Base-by-base conservation (phyloP, 225 moss, liverwort and hornwort genomes). In the Straminergon stramineum region DNA sequence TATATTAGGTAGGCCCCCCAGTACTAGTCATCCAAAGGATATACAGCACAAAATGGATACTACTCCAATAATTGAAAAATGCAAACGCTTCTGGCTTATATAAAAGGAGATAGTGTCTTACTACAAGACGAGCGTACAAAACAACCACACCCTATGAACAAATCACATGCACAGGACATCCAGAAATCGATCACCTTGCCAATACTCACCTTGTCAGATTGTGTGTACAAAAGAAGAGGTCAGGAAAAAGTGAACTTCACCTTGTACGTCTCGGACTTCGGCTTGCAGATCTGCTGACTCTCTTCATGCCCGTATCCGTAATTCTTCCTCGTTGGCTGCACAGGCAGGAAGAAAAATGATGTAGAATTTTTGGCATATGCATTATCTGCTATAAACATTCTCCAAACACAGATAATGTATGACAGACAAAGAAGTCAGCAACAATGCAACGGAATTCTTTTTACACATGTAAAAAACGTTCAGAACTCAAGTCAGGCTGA, bases 261-360 rank as follows among this genome's bases (percentile, higher is more conserved):
- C 96, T 96, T 83, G 93, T 84, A 88, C 94, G 92, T 75, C 94
- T 95, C 85, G 98, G 98, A 82, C 98, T 99, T 79, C 92, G 95
- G 89, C 98, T 99, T 92, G 96, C 96, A 67, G 98, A 99, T 90
- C 97, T 94, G 88, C 97, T 97, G 77, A 92, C 94, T 90, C 94
- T 94, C 85, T 96, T 98, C 82, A 97, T 95, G 82, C 96, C 95
- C n/a, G 93, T 95, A 85, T 99, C 96, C 17, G 97, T 99, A 39
- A 99, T 99, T 91, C 96, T 94, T 60, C 98, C 98, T 71, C 98
- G 93, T 90, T 97, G 98, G 66, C 98, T 99, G 92, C 92, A 91
- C 82, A 86, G 26, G 51, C 39, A 70, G 39, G 63, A 88, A 62
- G 57, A 83, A 37, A 32, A 67, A 75, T 55, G 79, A 66, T 56